phyloP scores from a whole-genome alignment of 768 basidiomycete genomes.

The Chalciporus chontae region DNA sequence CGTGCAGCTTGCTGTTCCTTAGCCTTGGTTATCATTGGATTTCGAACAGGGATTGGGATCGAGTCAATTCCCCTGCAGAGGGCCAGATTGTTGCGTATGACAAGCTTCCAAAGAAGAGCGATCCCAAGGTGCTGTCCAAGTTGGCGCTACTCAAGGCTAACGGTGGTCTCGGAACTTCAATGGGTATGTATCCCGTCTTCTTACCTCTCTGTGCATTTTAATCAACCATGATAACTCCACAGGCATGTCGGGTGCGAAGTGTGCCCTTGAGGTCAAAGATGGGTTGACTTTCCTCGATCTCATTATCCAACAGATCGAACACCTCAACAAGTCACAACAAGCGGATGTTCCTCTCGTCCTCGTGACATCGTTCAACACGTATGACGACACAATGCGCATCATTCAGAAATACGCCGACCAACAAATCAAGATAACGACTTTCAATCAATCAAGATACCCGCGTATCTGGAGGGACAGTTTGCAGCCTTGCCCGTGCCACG shows the following conservation, averaged over 20 bases:
- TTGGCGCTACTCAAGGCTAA: slow-evolving; percentile 95
- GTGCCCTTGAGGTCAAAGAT: slow-evolving; percentile 92
- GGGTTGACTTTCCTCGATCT: slow-evolving; percentile 98
- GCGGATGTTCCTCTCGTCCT: slow-evolving; percentile 96
- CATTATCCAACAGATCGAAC: slow-evolving; percentile 91
- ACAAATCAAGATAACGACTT: slow-evolving; percentile 87
- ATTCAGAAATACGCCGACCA: slow-evolving; percentile 97
- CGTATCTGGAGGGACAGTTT: slow-evolving; percentile 88
- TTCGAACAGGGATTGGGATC: slow-evolving; percentile 86
- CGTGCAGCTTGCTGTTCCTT: slow-evolving; percentile 27
- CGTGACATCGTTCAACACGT: slow-evolving; percentile 99
- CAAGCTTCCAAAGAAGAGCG: slow-evolving; percentile 56
- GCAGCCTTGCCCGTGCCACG: slow-evolving; percentile 75
- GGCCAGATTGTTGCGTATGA: slow-evolving; percentile 87
- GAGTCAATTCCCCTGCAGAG: slow-evolving; percentile 79
- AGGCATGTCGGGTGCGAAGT: slow-evolving; percentile 88
- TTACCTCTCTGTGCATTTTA: not conserved
- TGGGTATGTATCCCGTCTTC: slow-evolving; percentile 51
- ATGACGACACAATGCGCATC: slow-evolving; percentile 93
- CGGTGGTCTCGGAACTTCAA: slow-evolving; percentile 88
- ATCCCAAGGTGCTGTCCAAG: slow-evolving; percentile 76
- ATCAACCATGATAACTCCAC: not conserved
- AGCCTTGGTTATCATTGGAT: no score
- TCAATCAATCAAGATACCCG: slow-evolving; percentile 94
- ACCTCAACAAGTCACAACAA: slow-evolving; percentile 79